Conservation (phyloP, 129 eudicot species). For the Chrysanthemum makinoi region DNA sequence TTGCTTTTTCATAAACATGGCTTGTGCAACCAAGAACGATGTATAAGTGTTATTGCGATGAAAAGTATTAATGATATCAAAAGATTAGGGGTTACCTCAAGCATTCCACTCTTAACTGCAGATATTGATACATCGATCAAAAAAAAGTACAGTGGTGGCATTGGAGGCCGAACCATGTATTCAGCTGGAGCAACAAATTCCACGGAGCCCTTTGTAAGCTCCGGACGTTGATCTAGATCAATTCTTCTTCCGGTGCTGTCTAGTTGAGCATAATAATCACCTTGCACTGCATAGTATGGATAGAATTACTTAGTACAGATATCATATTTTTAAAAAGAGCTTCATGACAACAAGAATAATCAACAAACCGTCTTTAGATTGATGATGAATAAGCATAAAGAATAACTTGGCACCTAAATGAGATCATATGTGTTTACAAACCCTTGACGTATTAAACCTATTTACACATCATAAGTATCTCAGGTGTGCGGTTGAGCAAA, state of each 20-base stretch:
- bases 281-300: constrained; percentile 56
- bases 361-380: constrained; percentile 14
- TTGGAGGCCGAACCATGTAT: constrained; percentile 99
- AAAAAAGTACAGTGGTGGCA: constrained; percentile 91
- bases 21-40: constrained; percentile 8
- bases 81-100: constrained; percentile 58
- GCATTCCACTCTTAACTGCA: constrained; percentile 92
- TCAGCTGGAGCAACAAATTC: constrained; percentile 99
- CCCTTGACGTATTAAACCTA: too few relatives aligned
- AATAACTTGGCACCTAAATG: too few relatives aligned
- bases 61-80: background rate
- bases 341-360: too few relatives aligned
- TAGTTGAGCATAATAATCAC: constrained; percentile 81
- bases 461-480: too few relatives aligned
- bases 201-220: constrained; percentile 88
- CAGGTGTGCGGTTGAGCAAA: too few relatives aligned
- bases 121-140: constrained; percentile 89
- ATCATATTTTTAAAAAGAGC: background rate
- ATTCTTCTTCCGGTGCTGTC: constrained; percentile 82
- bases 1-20: background rate
- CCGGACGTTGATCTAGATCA: constrained; percentile 91
- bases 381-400: background rate
- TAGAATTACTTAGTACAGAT: constrained; percentile 25
- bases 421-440: too few relatives aligned
- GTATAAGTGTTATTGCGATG: background rate